phyloP scores from a whole-genome alignment of 305 asterid genomes.

The Plantago lanceolata region DNA sequence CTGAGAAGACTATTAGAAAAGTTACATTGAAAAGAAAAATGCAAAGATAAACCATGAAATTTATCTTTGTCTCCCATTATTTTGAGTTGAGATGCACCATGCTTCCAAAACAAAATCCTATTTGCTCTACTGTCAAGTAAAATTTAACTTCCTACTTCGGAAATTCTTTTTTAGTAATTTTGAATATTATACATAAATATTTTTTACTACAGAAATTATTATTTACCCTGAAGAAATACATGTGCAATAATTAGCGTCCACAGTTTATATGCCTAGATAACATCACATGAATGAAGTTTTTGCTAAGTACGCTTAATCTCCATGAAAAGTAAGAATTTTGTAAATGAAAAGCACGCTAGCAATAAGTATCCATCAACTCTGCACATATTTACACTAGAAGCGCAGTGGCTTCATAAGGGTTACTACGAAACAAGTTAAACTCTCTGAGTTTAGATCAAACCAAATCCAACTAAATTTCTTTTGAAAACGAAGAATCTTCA shows the following conservation, averaged over 20 bases:
- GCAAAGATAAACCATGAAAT: neutral
- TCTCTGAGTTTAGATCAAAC: neutral
- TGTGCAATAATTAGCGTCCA: too few relatives aligned
- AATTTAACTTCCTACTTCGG: neutral
- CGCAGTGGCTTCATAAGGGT: neutral
- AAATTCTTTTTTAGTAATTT: neutral
- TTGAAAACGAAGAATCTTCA: neutral
- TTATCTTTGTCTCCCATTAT: neutral
- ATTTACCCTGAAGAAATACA: neutral
- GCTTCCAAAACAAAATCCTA: neutral
- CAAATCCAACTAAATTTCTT: neutral
- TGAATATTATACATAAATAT: too few relatives aligned
- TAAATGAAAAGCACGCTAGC: neutral
- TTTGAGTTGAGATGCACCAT: constrained; percentile 3
- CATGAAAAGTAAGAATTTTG: too few relatives aligned
- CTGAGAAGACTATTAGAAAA: neutral
- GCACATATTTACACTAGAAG: neutral
- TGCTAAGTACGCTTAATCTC: neutral
- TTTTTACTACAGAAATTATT: neutral
- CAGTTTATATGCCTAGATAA: too few relatives aligned
- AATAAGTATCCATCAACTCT: neutral
- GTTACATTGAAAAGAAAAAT: neutral
- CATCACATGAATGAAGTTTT: neutral
- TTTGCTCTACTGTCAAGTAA: constrained; percentile 1
- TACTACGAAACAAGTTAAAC: neutral